Base-by-base conservation (phyloP, 2,329 filamentous ascomycete species). In the Penicillium sp. region DNA sequence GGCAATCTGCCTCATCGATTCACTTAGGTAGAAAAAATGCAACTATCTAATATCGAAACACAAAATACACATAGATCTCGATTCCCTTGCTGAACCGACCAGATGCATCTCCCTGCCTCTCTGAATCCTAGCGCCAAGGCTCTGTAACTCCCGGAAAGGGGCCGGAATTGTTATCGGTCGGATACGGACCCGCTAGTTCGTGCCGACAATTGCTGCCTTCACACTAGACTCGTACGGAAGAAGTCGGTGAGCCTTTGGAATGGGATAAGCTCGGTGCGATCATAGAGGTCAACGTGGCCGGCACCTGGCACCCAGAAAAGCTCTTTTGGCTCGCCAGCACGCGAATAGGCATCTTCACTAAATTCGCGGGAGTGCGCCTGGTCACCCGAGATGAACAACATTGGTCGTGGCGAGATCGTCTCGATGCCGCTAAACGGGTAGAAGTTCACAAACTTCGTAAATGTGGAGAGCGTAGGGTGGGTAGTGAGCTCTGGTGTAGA, bases 201-300 rank as follows among this genome's bases (percentile, higher is more conserved):
- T 35, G 31, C 11, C 31, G 14, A 16, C 3, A 35, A 35, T 35
- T 14, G 31, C 13, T 14, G 2, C 14, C 14, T 35, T 35, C 31
- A 53, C 2, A 31, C 31, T 44, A 68, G 58, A 14, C 55, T 63
- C 4, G n/a, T 33, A 49, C 27, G 52, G 39, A 68, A 68, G 55
- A 66, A 74, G 5, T 61, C 46, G 0, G 66, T 65, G 26, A 74
- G 64, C 52, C 59, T 70, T 8, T 52, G 59, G 21, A 74, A 75
- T 6, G 72, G 72, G 22, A 75, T 75, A 16, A 75, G 66, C 3
- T 69, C 70, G 1, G 68, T 63, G 2, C 72, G 72, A 57, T 76
- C 73, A 35, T 76, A 76, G 4, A 76, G 63, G 41, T 75, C 74
- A 2, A 71, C 71, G 47, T 76, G 73, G 2, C 71, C 70, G 9